phyloP scores from a whole-genome alignment of 1,284 basidiomycete genomes.

The Cutaneotrichosporon cutaneum region DNA sequence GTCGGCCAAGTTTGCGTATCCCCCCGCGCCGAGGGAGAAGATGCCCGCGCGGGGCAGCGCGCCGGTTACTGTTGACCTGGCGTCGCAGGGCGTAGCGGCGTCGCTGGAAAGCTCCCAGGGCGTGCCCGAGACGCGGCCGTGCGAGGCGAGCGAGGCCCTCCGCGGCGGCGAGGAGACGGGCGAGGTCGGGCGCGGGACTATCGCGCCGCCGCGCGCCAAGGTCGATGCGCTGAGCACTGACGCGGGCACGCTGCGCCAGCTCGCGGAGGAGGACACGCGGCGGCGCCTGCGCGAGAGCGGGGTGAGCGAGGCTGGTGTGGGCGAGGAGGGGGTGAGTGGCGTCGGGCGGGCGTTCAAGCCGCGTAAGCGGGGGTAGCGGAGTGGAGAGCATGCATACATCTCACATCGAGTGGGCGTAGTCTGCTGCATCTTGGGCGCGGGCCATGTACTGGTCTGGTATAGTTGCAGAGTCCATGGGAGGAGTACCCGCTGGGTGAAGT shows the following conservation, averaged over 20 bases:
- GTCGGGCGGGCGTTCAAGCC: constrained; percentile 17
- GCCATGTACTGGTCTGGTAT: too few relatives aligned
- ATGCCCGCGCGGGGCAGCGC: not conserved
- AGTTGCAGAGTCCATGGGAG: too few relatives aligned
- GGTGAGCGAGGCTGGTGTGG: constrained; percentile 12
- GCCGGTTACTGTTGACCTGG: not conserved
- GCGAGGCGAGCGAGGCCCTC: not conserved
- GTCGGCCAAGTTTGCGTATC: not conserved
- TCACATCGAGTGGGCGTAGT: not conserved
- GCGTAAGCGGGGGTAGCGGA: not conserved
- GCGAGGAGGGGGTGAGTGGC: constrained; percentile 12
- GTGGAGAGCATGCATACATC: constrained; percentile 16
- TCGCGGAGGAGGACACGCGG: constrained; percentile 48
- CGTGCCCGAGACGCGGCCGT: too few relatives aligned
- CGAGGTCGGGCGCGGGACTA: not conserved
- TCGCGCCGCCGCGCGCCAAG: constrained; percentile 34
- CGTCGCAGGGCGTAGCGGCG: too few relatives aligned
- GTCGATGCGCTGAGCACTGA: constrained; percentile 32
- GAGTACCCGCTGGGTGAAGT: too few relatives aligned
- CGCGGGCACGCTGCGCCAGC: constrained; percentile 36
- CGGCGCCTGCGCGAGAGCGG: constrained; percentile 39
- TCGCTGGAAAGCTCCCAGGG: too few relatives aligned
- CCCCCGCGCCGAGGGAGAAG: constrained; percentile 4
- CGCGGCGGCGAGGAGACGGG: not conserved
- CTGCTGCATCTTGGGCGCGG: too few relatives aligned